Percentiles rank a stretch among this genome's conserved stretches.
These are phyloP conservation scores for Leishmania mexicana DNA, from an alignment of 208 protist species.

Conservation along the genomic window DNA sequence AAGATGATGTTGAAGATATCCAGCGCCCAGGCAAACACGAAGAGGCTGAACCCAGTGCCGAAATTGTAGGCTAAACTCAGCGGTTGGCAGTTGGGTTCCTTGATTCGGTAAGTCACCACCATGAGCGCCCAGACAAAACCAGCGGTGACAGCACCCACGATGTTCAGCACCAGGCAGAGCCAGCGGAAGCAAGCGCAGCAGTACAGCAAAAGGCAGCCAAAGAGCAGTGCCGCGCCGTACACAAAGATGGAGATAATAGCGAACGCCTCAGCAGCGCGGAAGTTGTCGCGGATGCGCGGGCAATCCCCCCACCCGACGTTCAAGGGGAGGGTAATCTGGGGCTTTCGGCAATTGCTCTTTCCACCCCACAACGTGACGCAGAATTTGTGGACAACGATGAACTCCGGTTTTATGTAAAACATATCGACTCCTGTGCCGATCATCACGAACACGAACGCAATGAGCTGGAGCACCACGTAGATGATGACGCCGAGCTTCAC, in stretches of 20 bases:
- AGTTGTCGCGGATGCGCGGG: conserved; percentile 24
- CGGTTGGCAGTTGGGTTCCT: not conserved
- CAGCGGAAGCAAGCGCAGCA: conserved; percentile 49
- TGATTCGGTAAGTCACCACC: conserved; percentile 26
- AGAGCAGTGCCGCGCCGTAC: conserved; percentile 18
- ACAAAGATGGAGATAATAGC: conserved; percentile 38
- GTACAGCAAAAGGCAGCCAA: conserved; percentile 38
- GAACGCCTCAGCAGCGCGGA: conserved; percentile 46
- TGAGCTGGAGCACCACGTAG: conserved; percentile 49
- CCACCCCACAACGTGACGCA: conserved; percentile 62
- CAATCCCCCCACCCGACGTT: conserved; percentile 32
- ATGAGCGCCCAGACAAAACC: conserved; percentile 39
- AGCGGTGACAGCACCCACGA: conserved; percentile 24
- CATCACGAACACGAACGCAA: conserved; percentile 49
- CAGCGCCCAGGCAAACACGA: conserved; percentile 44
- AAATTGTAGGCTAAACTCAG: conserved; percentile 20
- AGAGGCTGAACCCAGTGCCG: conserved; percentile 46
- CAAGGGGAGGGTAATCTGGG: conserved; percentile 25
- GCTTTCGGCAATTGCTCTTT: conserved; percentile 31
- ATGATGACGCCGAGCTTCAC: conserved; percentile 42
- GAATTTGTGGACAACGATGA: not conserved
- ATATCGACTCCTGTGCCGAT: conserved; percentile 55
- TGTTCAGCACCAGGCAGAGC: conserved; percentile 36
- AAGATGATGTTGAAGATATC: conserved; percentile 41
- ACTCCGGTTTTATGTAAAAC: conserved; percentile 31